phyloP scores from a whole-genome alignment of 2,329 filamentous ascomycete genomes.

The Rhinocladiella similis region DNA sequence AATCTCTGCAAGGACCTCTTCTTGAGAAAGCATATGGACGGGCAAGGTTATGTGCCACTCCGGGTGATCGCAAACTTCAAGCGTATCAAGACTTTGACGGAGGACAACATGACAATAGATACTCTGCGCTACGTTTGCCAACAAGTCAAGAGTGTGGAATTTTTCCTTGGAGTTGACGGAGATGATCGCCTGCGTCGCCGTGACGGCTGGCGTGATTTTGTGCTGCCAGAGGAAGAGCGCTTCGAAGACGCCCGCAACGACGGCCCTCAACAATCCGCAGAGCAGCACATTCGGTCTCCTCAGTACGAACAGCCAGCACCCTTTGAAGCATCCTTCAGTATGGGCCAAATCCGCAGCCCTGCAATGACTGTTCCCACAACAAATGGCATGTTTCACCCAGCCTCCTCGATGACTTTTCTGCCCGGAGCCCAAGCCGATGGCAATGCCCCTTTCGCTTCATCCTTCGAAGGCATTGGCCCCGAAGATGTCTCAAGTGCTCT shows the following conservation, averaged over 20 bases:
- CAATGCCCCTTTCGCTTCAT: conserved; percentile 10
- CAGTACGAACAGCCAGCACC: conserved; percentile 7
- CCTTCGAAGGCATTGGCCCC: conserved; percentile 9
- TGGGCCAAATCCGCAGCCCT: conserved; percentile 19
- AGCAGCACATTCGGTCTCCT: conserved; percentile 7
- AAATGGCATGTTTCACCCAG: conserved; percentile 19
- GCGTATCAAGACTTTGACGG: conserved; percentile 72
- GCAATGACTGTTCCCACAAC: conserved; percentile 5
- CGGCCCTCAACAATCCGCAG: conserved; percentile 50
- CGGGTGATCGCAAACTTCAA: conserved; percentile 82
- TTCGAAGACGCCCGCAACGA: conserved; percentile 72
- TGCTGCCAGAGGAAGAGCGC: conserved; percentile 70
- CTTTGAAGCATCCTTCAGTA: conserved; percentile 14
- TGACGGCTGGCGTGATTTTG: conserved; percentile 77
- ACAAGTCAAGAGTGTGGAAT: conserved; percentile 71
- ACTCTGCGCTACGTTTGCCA: conserved; percentile 74
- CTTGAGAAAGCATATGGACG: conserved; percentile 89
- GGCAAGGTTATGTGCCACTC: conserved; percentile 84
- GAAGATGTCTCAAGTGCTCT: background rate
- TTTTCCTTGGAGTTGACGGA: conserved; percentile 72
- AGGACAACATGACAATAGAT: conserved; percentile 58
- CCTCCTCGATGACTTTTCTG: conserved; percentile 15
- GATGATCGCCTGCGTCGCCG: conserved; percentile 74
- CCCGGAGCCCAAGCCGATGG: conserved; percentile 10
- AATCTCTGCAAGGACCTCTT: conserved; percentile 93